Evolutionary conservation across 2,329 filamentous ascomycete species (phyloP), one percentile per base, ranked within the genome.

Genomic region (Xylaria sp.): DNA sequence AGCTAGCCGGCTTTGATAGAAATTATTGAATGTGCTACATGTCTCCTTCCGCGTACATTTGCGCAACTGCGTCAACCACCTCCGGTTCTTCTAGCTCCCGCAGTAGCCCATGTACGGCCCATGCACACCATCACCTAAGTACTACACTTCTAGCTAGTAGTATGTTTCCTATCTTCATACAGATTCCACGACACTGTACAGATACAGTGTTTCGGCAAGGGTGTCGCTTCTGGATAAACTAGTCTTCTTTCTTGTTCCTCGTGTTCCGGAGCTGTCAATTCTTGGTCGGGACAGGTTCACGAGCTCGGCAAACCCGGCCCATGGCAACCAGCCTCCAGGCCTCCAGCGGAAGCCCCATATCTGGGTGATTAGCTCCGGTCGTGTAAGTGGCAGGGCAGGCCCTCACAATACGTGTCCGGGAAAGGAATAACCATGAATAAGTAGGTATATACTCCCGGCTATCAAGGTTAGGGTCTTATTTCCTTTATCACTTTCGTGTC

Each of bases 191-290:
- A 23, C 20, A 15, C 20, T 5, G 20, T 23, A 23, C 8, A 25
- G 20, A 7, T 31, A 31, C 12, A 23, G 31, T 36, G 31, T 15
- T 23, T n/a, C 51, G 20, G 28, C 58, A 51, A 61, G 58, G 58
- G 31, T 52, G 25, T 41, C 2, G 15, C 25, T 25, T 15, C 9
- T 48, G 9, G 46, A 46, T n/a, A n/a, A 46, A 46, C 18, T 39
- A 18, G 12, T 15, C 13, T 46, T 33, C 31, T 46, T 51, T 60
- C 33, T 39, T 61, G 33, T 48, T 36, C 58, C 57, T 69, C 67
- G 62, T 66, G 58, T 69, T 66, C 36, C 28, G 36, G 46, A 28
- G 39, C 46, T 60, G 41, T 36, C 15, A 46, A 64, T 54, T 57
- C 15, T 28, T 46, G 15, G 60, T 62, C 8, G 12, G n/a, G 28